These are phyloP conservation scores for Inga laurina DNA, from an alignment of 306 rosid species.

Conservation along the genomic window DNA sequence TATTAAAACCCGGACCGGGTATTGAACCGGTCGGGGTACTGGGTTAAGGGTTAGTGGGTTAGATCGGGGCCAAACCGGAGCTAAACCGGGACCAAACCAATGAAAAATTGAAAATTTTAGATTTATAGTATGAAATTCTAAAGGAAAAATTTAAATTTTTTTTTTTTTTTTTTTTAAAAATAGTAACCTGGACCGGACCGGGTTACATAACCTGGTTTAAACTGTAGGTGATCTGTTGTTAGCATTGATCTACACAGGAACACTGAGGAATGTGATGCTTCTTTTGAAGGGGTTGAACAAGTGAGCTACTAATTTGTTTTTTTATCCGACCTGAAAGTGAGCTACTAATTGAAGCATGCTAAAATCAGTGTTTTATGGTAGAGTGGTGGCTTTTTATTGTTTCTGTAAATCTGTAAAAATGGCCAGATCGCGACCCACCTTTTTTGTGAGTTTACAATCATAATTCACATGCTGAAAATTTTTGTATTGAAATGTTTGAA, in stretches of 20 bases:
- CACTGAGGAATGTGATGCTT: slow-evolving; percentile 9
- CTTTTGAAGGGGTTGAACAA: neutral
- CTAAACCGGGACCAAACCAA: no score
- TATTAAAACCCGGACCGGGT: no score
- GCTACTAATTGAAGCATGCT: neutral
- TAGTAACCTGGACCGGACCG: no score
- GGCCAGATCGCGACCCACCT: neutral
- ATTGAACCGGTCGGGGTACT: no score
- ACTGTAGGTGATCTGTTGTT: neutral
- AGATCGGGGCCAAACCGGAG: no score
- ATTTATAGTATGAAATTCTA: no score
- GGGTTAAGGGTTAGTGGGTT: no score
- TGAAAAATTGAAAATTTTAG: no score
- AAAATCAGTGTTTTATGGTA: neutral
- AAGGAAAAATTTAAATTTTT: no score
- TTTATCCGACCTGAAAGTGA: neutral
- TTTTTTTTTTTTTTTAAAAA: no score
- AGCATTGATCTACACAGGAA: neutral
- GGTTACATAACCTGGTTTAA: no score
- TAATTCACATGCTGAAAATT: neutral
- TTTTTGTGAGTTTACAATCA: neutral
- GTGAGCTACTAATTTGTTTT: neutral
- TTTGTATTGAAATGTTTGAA: neutral
- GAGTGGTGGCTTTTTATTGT: neutral
- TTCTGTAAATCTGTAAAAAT: neutral